Percentiles rank a stretch among this genome's conserved stretches.
phyloP scores from a whole-genome alignment of 164 flowering plant species.

The Aristolochia fimbriata region DNA sequence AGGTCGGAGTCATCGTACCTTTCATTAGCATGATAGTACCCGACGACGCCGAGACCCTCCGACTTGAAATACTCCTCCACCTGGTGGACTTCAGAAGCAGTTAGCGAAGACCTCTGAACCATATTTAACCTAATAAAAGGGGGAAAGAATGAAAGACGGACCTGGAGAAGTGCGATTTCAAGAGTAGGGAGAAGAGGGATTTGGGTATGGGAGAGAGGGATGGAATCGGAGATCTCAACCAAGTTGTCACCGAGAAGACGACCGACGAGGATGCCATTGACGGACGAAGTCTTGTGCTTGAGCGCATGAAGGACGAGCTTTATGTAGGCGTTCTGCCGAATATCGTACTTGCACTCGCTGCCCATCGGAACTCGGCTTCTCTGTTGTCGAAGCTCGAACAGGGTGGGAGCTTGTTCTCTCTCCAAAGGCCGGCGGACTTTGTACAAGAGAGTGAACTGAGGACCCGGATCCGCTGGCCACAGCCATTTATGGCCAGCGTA shows the following conservation, averaged over 20 bases:
- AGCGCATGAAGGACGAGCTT: conserved; percentile 83
- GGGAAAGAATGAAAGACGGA: conserved; percentile 6
- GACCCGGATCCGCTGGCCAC: no score
- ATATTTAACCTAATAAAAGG: conserved; percentile 6
- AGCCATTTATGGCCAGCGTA: no score
- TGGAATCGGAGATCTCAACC: conserved; percentile 71
- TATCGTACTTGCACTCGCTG: conserved; percentile 48
- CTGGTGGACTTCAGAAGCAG: conserved; percentile 18
- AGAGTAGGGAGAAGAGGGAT: conserved; percentile 81
- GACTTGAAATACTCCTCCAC: conserved; percentile 68
- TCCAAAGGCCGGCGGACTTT: no score
- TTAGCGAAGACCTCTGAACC: background rate
- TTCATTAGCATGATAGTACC: conserved; percentile 93
- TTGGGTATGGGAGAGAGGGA: conserved; percentile 88
- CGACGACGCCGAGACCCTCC: conserved; percentile 68
- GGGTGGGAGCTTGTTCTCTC: no score
- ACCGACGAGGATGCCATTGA: conserved; percentile 81
- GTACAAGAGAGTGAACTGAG: no score
- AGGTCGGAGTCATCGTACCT: conserved; percentile 74
- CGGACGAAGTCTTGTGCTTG: conserved; percentile 67
- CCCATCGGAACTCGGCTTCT: conserved; percentile 19
- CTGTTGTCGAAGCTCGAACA: no score
- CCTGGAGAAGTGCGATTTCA: conserved; percentile 85
- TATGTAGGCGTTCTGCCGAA: conserved; percentile 72
- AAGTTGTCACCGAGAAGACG: conserved; percentile 26